Evolutionary conservation across 148 eudicot species (phyloP).

Genomic region (Diospyros lotus): DNA sequence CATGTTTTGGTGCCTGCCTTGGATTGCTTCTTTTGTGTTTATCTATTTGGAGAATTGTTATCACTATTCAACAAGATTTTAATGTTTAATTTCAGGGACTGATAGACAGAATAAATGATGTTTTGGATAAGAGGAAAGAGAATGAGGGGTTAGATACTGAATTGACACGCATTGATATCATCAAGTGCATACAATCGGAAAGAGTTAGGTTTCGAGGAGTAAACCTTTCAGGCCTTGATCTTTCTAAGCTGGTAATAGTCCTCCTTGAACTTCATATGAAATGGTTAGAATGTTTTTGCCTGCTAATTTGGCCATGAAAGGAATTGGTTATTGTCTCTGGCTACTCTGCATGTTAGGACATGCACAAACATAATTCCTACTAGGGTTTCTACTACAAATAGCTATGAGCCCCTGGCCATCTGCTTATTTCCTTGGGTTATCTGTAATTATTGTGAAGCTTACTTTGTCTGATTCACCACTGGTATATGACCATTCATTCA

Average conservation of each 20-base stretch:
- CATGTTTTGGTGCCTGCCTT: not conserved
- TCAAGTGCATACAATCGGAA: slow-evolving; percentile 87
- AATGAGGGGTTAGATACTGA: slow-evolving; percentile 60
- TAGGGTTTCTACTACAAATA: not conserved
- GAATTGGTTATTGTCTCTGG: not conserved
- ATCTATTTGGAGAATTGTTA: not conserved
- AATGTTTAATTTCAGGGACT: slow-evolving; percentile 50
- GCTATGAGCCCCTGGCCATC: not conserved
- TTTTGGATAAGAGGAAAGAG: slow-evolving; percentile 61
- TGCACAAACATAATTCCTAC: not conserved
- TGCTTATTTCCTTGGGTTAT: slow-evolving; percentile 1
- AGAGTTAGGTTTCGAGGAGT: slow-evolving; percentile 83
- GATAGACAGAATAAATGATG: slow-evolving; percentile 56
- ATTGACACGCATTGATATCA: slow-evolving; percentile 77
- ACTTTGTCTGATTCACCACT: not conserved
- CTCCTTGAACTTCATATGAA: not conserved
- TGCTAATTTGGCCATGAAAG: not conserved
- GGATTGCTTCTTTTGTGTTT: not conserved
- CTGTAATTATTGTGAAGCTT: not conserved
- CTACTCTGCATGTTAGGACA: not conserved
- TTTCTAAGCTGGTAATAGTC: slow-evolving; percentile 77
- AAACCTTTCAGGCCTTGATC: slow-evolving; percentile 92
- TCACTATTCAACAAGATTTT: not conserved
- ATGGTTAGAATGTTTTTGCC: slow-evolving; percentile 5
- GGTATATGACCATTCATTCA: not conserved